These are phyloP conservation scores for Penicillium palitans DNA, from an alignment of 2,329 filamentous ascomycete genomes.

Conservation along the genomic window DNA sequence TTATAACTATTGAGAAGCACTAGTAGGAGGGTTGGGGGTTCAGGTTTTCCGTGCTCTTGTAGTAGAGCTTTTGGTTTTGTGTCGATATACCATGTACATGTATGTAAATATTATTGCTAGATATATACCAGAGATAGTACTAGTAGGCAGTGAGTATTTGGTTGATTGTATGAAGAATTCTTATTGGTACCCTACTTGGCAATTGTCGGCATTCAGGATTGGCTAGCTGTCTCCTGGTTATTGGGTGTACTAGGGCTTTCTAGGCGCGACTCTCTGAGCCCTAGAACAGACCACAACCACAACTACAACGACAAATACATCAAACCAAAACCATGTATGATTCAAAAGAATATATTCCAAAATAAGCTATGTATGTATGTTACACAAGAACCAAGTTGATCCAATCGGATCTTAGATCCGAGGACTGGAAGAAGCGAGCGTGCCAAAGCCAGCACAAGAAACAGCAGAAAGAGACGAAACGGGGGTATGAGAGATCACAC, in stretches of 20 bases:
- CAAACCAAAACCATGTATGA: not conserved
- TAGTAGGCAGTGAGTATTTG: not conserved
- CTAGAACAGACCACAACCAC: not conserved
- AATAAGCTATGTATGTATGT: constrained; percentile 6
- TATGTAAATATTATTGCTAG: not conserved
- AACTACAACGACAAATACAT: not conserved
- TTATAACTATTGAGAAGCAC: not conserved
- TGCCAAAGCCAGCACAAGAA: not conserved
- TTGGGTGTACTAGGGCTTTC: not conserved
- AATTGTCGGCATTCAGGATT: not conserved
- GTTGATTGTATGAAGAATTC: not conserved
- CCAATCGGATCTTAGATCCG: not conserved
- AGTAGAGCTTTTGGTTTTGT: not conserved
- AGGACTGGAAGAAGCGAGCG: constrained; percentile 1
- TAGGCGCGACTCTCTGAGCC: too few species aligned
- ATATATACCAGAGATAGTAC: not conserved
- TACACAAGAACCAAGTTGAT: constrained; percentile 7
- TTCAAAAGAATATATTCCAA: constrained; percentile 8
- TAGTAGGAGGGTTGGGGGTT: not conserved
- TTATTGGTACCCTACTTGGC: not conserved
- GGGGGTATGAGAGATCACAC: constrained; percentile 19
- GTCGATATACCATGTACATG: not conserved
- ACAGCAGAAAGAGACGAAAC: not conserved
- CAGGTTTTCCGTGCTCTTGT: not conserved
- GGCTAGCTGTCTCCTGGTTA: not conserved